Percentiles rank a stretch among this genome's conserved stretches.
These are phyloP conservation scores for Marsdenia floribunda DNA, from an alignment of 257 asterid genomes.

Conservation along the genomic window DNA sequence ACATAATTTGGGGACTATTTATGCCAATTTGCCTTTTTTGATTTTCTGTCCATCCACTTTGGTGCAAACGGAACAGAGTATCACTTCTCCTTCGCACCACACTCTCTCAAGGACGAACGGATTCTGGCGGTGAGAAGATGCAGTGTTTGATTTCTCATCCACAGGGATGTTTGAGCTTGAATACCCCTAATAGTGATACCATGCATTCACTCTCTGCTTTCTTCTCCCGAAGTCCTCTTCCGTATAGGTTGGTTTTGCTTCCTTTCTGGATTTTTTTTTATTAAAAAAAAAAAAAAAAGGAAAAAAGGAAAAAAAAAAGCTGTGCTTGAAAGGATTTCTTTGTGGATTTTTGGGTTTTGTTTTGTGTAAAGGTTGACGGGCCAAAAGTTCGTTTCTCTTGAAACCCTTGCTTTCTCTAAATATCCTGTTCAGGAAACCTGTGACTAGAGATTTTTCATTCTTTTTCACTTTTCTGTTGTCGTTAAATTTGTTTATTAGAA, in stretches of 20 bases:
- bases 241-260: constrained; percentile 29
- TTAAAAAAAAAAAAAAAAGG: too few species aligned
- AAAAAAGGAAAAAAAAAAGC: too few species aligned
- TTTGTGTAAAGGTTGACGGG: neutral
- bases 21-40: too few species aligned
- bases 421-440: too few species aligned
- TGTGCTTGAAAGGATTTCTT: neutral
- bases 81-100: neutral
- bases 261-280: neutral
- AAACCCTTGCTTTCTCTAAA: too few species aligned
- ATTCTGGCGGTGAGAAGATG: constrained; percentile 16
- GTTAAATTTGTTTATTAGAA: too few species aligned
- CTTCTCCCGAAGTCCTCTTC: constrained; percentile 34
- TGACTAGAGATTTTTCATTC: too few species aligned
- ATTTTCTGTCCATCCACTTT: neutral
- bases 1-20: too few species aligned
- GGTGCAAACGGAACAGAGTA: neutral
- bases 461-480: neutral
- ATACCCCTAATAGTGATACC: constrained; percentile 17
- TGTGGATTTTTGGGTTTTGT: neutral
- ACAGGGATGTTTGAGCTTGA: constrained; percentile 26
- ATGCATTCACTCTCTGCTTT: constrained; percentile 26
- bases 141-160: constrained; percentile 27
- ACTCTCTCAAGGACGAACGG: neutral
- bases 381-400: neutral